Evolutionary conservation across 768 basidiomycete species (phyloP).

Genomic region (Trametes elegans): DNA sequence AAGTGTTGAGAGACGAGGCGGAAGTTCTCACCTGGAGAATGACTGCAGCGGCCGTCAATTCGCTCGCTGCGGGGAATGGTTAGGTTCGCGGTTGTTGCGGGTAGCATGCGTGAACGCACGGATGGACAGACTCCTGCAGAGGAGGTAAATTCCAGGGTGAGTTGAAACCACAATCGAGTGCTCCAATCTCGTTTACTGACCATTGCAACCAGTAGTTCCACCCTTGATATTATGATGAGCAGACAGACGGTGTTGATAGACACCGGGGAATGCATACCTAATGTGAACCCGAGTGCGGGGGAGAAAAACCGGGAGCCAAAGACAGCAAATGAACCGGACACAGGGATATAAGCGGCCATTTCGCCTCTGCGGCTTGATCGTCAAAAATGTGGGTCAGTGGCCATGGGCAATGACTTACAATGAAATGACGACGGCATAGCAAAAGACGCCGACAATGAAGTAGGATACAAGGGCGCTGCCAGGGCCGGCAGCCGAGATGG

Average conservation of each 20-base stretch:
- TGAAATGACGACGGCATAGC: conserved; percentile 60
- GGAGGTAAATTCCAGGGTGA: neutral
- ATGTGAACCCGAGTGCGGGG: conserved; percentile 56
- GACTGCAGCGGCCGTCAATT: conserved; percentile 56
- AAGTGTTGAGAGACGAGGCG: neutral
- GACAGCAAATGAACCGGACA: conserved; percentile 58
- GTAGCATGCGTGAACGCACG: conserved; percentile 30
- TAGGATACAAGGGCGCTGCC: conserved; percentile 63
- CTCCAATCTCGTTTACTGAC: conserved; percentile 20
- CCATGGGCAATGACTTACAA: conserved; percentile 35
- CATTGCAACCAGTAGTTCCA: conserved; percentile 62
- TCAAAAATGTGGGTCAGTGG: neutral
- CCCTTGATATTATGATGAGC: conserved; percentile 27
- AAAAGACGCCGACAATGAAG: conserved; percentile 55
- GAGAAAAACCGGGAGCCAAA: conserved; percentile 61
- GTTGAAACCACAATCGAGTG: conserved; percentile 5
- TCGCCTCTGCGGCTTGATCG: conserved; percentile 44
- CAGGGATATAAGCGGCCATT: conserved; percentile 64
- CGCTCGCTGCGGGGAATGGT: conserved; percentile 40
- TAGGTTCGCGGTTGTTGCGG: conserved; percentile 9
- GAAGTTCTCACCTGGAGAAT: conserved; percentile 44
- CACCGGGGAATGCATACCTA: conserved; percentile 35
- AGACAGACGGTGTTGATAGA: neutral
- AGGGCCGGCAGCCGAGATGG: conserved; percentile 56
- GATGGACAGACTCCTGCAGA: conserved; percentile 37